Evolutionary conservation across 2,329 filamentous ascomycete genomes (phyloP).

Genomic region (Xylariomycetidae sp.): DNA sequence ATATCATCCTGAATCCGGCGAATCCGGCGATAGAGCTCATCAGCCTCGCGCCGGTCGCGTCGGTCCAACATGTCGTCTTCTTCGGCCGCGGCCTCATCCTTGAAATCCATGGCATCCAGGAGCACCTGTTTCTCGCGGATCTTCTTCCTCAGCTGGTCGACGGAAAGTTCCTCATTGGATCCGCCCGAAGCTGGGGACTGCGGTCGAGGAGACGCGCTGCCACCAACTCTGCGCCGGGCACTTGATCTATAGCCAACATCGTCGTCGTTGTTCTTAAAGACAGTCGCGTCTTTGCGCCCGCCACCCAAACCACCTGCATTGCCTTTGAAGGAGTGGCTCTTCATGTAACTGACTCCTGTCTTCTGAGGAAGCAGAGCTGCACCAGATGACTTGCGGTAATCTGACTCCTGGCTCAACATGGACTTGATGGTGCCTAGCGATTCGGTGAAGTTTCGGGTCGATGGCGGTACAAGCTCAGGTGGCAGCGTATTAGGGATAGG

Average conservation of each 20-base stretch:
- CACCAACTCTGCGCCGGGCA: slow-evolving; percentile 79
- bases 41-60: slow-evolving; percentile 83
- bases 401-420: slow-evolving; percentile 82
- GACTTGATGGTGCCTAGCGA: slow-evolving; percentile 92
- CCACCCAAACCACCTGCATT: slow-evolving; percentile 48
- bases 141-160: slow-evolving; percentile 88
- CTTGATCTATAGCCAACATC: slow-evolving; percentile 90
- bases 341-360: slow-evolving; percentile 97
- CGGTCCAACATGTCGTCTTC: slow-evolving; percentile 90
- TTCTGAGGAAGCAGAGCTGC: slow-evolving; percentile 88
- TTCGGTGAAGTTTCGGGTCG: slow-evolving; percentile 85
- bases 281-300: slow-evolving; percentile 85
- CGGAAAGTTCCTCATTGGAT: slow-evolving; percentile 72
- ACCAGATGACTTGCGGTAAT: slow-evolving; percentile 80
- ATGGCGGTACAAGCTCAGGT: slow-evolving; percentile 88
- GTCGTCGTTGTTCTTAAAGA: slow-evolving; percentile 95
- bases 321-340: slow-evolving; percentile 84
- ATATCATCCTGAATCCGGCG: slow-evolving; percentile 91
- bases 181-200: slow-evolving; percentile 61
- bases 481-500: slow-evolving; percentile 82
- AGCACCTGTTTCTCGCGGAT: slow-evolving; percentile 92
- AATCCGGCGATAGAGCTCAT: slow-evolving; percentile 90
- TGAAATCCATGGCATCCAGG: slow-evolving; percentile 92
- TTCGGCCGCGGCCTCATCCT: slow-evolving; percentile 82
- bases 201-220: slow-evolving; percentile 72